phyloP scores from a whole-genome alignment of 306 rosid genomes.

The Arachis hypogaea region DNA sequence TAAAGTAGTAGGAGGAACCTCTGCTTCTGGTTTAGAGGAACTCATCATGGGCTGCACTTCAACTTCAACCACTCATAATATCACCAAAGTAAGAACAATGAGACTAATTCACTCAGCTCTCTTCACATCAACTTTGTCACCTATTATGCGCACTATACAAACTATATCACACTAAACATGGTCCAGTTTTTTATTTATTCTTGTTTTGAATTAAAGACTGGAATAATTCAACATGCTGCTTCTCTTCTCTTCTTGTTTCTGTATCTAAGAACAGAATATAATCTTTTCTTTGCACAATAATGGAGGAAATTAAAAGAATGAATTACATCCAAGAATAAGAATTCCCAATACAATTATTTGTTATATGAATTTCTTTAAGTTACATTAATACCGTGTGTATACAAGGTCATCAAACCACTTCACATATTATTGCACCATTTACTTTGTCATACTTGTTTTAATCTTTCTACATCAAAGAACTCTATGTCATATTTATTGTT shows the following conservation, averaged over 20 bases:
- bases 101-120: constrained; percentile 26
- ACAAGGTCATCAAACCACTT: no score
- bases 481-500: no score
- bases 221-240: constrained; percentile 8
- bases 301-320: constrained; percentile 14
- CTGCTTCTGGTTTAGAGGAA: constrained; percentile 96
- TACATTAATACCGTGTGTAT: no score
- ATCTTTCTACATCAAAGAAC: no score
- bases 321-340: not conserved
- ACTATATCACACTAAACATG: constrained; percentile 25
- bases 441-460: no score
- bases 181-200: constrained; percentile 49
- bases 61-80: constrained; percentile 16
- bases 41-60: constrained; percentile 99
- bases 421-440: no score
- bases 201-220: constrained; percentile 63
- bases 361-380: no score
- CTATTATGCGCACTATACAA: constrained; percentile 39
- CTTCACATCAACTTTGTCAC: constrained; percentile 34
- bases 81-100: constrained; percentile 60
- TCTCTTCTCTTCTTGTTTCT: constrained; percentile 39
- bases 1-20: constrained; percentile 81
- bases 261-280: constrained; percentile 39
- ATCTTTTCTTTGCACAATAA: constrained; percentile 40
- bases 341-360: no score